Evolutionary conservation across 169 alveolate genomes (phyloP), one percentile per base, ranked within the genome.

Genomic region (Blepharisma undulans): DNA sequence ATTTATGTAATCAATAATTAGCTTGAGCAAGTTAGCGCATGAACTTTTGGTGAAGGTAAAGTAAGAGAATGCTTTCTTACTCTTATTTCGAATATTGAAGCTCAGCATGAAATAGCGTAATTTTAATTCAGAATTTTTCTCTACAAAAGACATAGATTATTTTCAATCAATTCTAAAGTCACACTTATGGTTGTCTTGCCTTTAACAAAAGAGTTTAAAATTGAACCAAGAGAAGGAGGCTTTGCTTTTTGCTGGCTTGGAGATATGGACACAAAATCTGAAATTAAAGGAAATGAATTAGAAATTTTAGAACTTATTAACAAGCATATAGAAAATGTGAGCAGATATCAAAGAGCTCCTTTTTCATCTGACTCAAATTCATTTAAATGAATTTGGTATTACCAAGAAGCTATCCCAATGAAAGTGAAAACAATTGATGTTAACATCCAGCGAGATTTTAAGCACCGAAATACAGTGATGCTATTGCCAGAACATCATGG

Each of bases 231-330:
- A 32, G 87, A 29, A 29, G 34, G 25, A n/a, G 87, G 87, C 29
- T 79, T 79, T 79, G 87, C 87, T 27, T 79, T 5, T 79, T 25
- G 87, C 29, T 79, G 87, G 87, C 87, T 79, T n/a, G 87, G 34
- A 1, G 29, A 29, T 7, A 29, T 32, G 25, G 87, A 79, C 25
- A 79, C 87, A 30, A 25, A 79, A 6, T 79, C 61, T 25, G 87
- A 79, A 79, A 79, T 79, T 33, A 79, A 29, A 29, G 34, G 29
- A 22, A 25, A 25, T 21, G 34, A 33, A n/a, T 33, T 33, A 27
- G 29, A 25, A 27, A 27, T 79, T 79, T 30, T 79, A 32, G 61
- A 25, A 4, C 21, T 25, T 12, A 79, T 79, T 33, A 33, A 27
- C 6, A 79, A 79, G 61, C 61, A 30, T 7, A 25, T 27, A 30